Evolutionary conservation across 768 basidiomycete species (phyloP).

Genomic region (Russula sp.): DNA sequence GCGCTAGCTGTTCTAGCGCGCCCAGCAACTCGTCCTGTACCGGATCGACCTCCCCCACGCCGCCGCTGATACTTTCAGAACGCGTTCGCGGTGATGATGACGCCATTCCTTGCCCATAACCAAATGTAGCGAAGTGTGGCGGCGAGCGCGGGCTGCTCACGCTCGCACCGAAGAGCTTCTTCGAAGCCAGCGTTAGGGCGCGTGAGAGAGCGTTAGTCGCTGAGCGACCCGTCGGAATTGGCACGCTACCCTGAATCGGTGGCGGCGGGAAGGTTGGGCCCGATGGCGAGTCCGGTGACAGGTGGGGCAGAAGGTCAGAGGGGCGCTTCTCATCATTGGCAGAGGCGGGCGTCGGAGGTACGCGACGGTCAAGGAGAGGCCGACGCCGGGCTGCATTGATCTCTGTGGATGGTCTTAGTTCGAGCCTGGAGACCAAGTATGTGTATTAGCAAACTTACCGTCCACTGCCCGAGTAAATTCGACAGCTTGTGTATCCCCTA

Average conservation of each 20-base stretch:
- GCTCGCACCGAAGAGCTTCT: slow-evolving; percentile 68
- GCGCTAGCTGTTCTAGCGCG: slow-evolving; percentile 80
- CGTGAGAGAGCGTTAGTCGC: slow-evolving; percentile 72
- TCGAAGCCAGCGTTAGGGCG: slow-evolving; percentile 73
- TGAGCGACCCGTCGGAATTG: slow-evolving; percentile 58
- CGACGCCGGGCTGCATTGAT: slow-evolving; percentile 53
- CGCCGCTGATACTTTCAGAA: slow-evolving; percentile 34
- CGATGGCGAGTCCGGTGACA: slow-evolving; percentile 27
- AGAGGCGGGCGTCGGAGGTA: slow-evolving; percentile 35
- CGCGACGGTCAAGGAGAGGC: slow-evolving; percentile 52
- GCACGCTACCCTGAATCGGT: slow-evolving; percentile 44
- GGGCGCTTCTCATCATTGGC: slow-evolving; percentile 44
- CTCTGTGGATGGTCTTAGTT: slow-evolving; percentile 40
- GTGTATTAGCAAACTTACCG: slow-evolving; percentile 39
- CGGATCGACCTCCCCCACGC: slow-evolving; percentile 38
- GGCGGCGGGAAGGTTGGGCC: slow-evolving; percentile 60
- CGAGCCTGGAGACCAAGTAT: not conserved
- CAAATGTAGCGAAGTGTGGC: slow-evolving; percentile 34
- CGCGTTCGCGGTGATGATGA: slow-evolving; percentile 33
- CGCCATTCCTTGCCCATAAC: not conserved
- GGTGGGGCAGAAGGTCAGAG: slow-evolving; percentile 30
- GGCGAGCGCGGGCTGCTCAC: slow-evolving; percentile 32
- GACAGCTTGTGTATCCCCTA: slow-evolving; percentile 83
- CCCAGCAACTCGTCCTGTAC: slow-evolving; percentile 81
- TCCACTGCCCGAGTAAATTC: slow-evolving; percentile 92